These are phyloP conservation scores for Infundibulicybe gibba DNA, from an alignment of 768 basidiomycete genomes.

Conservation along the genomic window DNA sequence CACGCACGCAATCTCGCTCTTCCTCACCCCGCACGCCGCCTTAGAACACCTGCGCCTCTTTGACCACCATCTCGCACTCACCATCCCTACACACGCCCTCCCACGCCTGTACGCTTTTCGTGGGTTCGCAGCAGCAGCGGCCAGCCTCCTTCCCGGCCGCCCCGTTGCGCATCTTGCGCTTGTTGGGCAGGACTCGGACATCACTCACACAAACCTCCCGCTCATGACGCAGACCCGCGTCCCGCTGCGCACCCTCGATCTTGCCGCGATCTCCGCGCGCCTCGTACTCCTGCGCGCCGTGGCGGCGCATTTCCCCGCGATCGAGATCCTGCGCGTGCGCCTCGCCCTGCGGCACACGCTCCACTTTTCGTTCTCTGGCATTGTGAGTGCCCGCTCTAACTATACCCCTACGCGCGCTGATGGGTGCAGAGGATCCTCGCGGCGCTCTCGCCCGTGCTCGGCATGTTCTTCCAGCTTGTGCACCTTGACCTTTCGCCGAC, in stretches of 20 bases:
- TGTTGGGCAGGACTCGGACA: conserved; percentile 50
- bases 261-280: conserved; percentile 57
- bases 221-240: conserved; percentile 43
- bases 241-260: conserved; percentile 52
- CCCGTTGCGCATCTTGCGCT: conserved; percentile 56
- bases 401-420: conserved; percentile 3
- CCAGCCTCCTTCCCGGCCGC: conserved; percentile 55
- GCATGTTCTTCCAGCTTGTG: conserved; percentile 42
- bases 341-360: conserved; percentile 64
- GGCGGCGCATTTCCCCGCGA: conserved; percentile 43
- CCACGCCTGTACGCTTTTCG: conserved; percentile 53
- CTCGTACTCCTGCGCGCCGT: conserved; percentile 54
- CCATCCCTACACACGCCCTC: conserved; percentile 39
- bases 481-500: conserved; percentile 63
- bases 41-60: conserved; percentile 44
- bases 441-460: conserved; percentile 55
- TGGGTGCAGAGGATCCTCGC: conserved; percentile 49
- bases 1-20: conserved; percentile 32
- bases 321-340: conserved; percentile 50
- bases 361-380: conserved; percentile 59
- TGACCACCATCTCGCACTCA: conserved; percentile 40
- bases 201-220: conserved; percentile 48
- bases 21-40: conserved; percentile 36
- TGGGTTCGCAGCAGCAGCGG: conserved; percentile 56
- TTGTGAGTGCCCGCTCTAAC: conserved; percentile 42